phyloP scores from a whole-genome alignment of 2,329 filamentous ascomycete species.

The Colletotrichum chrysophilum region DNA sequence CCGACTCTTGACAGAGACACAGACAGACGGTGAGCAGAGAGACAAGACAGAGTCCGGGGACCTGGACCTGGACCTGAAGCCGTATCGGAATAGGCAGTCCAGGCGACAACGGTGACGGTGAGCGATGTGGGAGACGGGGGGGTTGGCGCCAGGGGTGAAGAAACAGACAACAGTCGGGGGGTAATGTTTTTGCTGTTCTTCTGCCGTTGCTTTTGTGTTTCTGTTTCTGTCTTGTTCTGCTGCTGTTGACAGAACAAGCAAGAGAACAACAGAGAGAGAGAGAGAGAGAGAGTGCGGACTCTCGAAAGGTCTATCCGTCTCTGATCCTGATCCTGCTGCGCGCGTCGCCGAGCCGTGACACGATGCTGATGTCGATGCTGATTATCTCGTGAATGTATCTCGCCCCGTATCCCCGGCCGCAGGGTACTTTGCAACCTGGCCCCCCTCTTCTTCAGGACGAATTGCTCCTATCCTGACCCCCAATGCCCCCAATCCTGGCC shows the following conservation, averaged over 20 bases:
- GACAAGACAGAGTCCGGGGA: neutral
- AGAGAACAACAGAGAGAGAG: neutral
- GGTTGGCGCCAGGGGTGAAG: neutral
- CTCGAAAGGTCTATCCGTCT: neutral
- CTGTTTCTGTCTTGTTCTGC: neutral
- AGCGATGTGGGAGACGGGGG: neutral
- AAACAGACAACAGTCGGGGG: neutral
- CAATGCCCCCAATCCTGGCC: neutral
- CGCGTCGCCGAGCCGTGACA: neutral
- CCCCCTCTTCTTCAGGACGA: neutral
- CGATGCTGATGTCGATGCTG: neutral
- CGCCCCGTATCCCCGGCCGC: neutral
- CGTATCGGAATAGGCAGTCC: neutral
- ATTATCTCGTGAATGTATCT: neutral
- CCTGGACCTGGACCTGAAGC: neutral
- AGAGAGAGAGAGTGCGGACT: neutral
- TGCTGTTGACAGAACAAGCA: neutral
- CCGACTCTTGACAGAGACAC: neutral
- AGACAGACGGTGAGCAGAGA: neutral
- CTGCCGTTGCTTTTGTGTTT: neutral
- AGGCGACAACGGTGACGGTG: neutral
- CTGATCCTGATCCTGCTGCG: neutral
- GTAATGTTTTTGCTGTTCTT: neutral
- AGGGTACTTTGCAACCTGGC: neutral
- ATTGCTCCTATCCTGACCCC: slow-evolving; percentile 13